Base-by-base conservation (phyloP, 1,284 basidiomycete species). In the Neonothopanus nambi region DNA sequence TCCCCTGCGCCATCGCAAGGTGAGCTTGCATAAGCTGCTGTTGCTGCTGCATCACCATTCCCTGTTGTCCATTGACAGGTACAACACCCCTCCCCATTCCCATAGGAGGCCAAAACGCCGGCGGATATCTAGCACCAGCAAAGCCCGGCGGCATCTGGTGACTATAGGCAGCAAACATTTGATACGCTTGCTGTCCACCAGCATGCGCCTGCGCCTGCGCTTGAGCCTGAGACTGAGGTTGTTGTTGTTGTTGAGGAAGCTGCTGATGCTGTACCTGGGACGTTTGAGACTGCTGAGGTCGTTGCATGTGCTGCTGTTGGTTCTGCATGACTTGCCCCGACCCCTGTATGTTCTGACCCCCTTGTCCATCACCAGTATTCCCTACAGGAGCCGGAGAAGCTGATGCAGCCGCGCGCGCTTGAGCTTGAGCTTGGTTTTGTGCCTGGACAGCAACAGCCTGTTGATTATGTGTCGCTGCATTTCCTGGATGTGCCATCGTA, bases 151-250 rank as follows among this genome's bases (percentile, higher is more conserved):
- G 26, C 11, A 28, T 5, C 11, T 33, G 30, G 13, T 33, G 30
- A 8, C 30, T 13, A 33, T 33, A 33, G 13, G 30, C 30, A 33
- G 30, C 30, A 33, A 33, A 33, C 30, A 33, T 33, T 33, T 33
- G 30, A 33, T 33, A 33, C 3, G 30, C 9, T 13, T 33, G 30
- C 30, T 33, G 30, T 33, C 30, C 30, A 33, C 30, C 30, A 33
- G 30, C 30, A 9, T 33, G 30, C 9, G 30, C 30, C 3, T 33
- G 30, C 24, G 36, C 52, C 43, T 58, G 56, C 39, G 45, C 57
- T 30, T 62, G 64, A 24, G 35, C 17, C 20, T 56, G 54, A 26
- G 41, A 42, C 48, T 48, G 55, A 48, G 55, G 52, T 50, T n/a
- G 38, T 26, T 30, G 26, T n/a, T 48, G 30, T 13, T 12, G 33